Base-by-base conservation (phyloP, 2,329 filamentous ascomycete genomes). In the Penicillium sp. region DNA sequence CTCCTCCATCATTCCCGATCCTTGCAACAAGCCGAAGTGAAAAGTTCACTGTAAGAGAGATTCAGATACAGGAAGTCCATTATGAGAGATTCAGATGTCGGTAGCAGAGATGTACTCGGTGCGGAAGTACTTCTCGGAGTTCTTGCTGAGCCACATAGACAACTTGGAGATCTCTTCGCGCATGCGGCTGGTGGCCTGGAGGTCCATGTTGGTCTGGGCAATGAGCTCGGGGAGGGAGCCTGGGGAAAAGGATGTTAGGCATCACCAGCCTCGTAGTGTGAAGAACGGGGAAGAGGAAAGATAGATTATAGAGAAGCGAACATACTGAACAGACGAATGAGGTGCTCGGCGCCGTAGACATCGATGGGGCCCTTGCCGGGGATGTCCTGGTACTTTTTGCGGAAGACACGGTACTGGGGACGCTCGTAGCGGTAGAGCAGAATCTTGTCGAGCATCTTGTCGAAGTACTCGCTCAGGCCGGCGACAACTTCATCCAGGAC, bases 171-270 rank as follows among this genome's bases (percentile, higher is more conserved):
- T 77, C 64, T 98, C 93, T 57, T 96, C 88, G 9, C 89, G 84
- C 17, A 97, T 79, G 32, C 89, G 85, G 47, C 84, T 86, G 28
- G 95, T 87, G 2, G 89, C 90, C 63, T 94, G 89, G 37, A 84
- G 77, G 59, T 97, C 93, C 89, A 98, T 95, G 69, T 97, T 97
- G 36, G 93, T 98, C 64, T 98, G 93, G 3, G 90, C 90, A 47
- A 97, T 83, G 27, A 97, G 81, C 62, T 98, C 93, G 0, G 93
- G 91, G 54, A 97, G 81, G 1, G 86, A 85, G 3, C 94, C 91
- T 95, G 54, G 7, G 29, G 28, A 13, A 11, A 23, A 7, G 21
- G 21, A 25, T 40, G 34, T 47, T 35, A 41, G 17, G 11, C 21
- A 23, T 23, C 21, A 23, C 21, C 11, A 7, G 21, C n/a, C n/a